A percentile compares a stretch with the other conserved stretches of the same genome.
These are phyloP conservation scores for Chaetoceros tenuissimus DNA, from an alignment of 108 stramenopile genomes.

Conservation along the genomic window DNA sequence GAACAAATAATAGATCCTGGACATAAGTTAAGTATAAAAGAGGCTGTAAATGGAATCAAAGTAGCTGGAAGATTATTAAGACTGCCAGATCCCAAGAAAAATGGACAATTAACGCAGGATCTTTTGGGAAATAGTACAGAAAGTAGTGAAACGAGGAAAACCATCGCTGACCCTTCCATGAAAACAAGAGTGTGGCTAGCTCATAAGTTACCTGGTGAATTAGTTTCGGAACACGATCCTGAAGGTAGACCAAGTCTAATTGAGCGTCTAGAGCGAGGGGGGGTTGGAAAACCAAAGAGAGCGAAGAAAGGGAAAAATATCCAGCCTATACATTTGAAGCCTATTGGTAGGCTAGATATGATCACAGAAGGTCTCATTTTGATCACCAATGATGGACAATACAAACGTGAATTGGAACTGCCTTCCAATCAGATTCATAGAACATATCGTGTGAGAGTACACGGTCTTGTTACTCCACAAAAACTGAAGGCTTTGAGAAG, in stretches of 20 bases:
- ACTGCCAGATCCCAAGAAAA: not conserved
- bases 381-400: conserved; percentile 66
- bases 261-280: conserved; percentile 49
- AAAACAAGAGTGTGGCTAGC: conserved; percentile 53
- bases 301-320: conserved; percentile 5
- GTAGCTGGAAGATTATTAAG: conserved; percentile 2
- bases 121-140: conserved; percentile 2
- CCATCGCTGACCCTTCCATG: not conserved
- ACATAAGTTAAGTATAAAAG: not conserved
- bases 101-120: not conserved
- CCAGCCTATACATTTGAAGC: conserved; percentile 47
- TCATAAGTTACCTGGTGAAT: conserved; percentile 64
- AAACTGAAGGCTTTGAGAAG: conserved; percentile 53
- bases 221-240: conserved; percentile 68
- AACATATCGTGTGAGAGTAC: conserved; percentile 64
- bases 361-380: conserved; percentile 73
- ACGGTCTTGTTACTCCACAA: conserved; percentile 43
- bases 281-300: conserved; percentile 38
- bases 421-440: conserved; percentile 57
- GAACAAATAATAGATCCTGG: conserved; percentile 29
- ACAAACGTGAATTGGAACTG: conserved; percentile 63
- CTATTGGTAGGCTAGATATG: conserved; percentile 72
- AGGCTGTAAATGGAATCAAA: conserved; percentile 9
- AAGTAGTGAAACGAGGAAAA: not conserved
- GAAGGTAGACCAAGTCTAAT: conserved; percentile 60